Evolutionary conservation across 805 yeast species (phyloP).

Genomic region (Metschnikowia amazonensis): DNA sequence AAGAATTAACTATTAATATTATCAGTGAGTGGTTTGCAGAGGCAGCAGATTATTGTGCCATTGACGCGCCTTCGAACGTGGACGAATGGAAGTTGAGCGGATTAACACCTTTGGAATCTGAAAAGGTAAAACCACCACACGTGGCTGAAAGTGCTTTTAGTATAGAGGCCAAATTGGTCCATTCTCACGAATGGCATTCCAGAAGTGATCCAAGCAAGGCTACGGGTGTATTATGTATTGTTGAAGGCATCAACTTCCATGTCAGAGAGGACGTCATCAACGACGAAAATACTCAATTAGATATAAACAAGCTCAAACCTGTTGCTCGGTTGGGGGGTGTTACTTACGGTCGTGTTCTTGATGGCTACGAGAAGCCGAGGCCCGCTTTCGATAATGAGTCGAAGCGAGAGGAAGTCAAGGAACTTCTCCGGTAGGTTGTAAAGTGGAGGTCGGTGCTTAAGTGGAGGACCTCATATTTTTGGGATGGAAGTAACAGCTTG

Average conservation of each 20-base stretch:
- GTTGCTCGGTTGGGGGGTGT: conserved; percentile 50
- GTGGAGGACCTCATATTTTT: too few relatives aligned
- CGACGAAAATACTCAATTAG: conserved; percentile 36
- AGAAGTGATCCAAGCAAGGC: conserved; percentile 29
- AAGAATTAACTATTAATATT: conserved; percentile 53
- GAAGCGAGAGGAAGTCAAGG: neutral
- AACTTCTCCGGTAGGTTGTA: neutral
- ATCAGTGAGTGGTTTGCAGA: conserved; percentile 63
- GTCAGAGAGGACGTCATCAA: conserved; percentile 52
- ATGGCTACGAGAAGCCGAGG: conserved; percentile 45
- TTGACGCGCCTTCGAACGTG: conserved; percentile 44
- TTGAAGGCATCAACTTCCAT: conserved; percentile 58
- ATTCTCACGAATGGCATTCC: conserved; percentile 43
- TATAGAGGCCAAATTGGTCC: conserved; percentile 50
- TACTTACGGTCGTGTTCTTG: conserved; percentile 42
- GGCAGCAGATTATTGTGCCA: conserved; percentile 53
- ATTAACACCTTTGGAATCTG: conserved; percentile 44
- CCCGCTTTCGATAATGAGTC: conserved; percentile 32
- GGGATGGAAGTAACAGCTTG: neutral
- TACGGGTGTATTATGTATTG: conserved; percentile 40
- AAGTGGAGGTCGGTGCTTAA: too few relatives aligned
- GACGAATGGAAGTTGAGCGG: conserved; percentile 58
- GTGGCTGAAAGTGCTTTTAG: conserved; percentile 63
- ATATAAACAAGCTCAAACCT: conserved; percentile 48
- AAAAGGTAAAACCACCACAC: conserved; percentile 48